Evolutionary conservation across 495 filamentous ascomycete species (phyloP).

Genomic region (Chaetomium tenue): DNA sequence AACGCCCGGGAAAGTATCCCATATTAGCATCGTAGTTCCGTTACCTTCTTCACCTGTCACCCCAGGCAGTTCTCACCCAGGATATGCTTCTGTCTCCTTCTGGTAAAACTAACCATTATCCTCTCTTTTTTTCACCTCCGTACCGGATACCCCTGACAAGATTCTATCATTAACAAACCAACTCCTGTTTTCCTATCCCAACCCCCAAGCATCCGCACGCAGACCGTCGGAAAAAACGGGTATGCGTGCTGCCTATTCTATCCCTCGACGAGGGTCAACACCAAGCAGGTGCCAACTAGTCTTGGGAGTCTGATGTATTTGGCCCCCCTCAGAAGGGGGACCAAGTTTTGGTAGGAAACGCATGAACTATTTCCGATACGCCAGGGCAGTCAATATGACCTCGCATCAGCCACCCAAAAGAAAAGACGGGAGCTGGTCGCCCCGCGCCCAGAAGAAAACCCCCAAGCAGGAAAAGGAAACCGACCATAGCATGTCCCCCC

Average conservation of each 20-base stretch:
- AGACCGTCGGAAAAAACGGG: background rate
- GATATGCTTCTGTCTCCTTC: slow-evolving; percentile 2
- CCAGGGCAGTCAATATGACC: background rate
- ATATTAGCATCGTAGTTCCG: background rate
- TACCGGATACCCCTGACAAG: background rate
- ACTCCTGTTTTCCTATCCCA: slow-evolving; percentile 4
- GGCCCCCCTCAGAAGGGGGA: background rate
- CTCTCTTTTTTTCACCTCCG: background rate
- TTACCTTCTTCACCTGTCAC: background rate
- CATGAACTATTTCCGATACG: background rate
- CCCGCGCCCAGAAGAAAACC: background rate
- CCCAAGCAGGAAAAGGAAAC: slow-evolving; percentile 16
- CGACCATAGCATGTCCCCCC: slow-evolving; percentile 15
- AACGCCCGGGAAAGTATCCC: background rate
- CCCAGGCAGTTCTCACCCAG: background rate
- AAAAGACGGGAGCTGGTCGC: background rate
- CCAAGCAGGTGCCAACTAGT: background rate
- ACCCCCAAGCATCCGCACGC: background rate
- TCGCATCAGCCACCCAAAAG: background rate
- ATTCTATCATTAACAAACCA: slow-evolving; percentile 12
- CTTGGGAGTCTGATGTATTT: background rate
- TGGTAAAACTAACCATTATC: background rate
- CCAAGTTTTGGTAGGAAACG: background rate
- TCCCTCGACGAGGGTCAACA: background rate
- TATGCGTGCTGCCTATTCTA: background rate